Evolutionary conservation across 805 yeast species (phyloP).

Genomic region (Candida caryicola): DNA sequence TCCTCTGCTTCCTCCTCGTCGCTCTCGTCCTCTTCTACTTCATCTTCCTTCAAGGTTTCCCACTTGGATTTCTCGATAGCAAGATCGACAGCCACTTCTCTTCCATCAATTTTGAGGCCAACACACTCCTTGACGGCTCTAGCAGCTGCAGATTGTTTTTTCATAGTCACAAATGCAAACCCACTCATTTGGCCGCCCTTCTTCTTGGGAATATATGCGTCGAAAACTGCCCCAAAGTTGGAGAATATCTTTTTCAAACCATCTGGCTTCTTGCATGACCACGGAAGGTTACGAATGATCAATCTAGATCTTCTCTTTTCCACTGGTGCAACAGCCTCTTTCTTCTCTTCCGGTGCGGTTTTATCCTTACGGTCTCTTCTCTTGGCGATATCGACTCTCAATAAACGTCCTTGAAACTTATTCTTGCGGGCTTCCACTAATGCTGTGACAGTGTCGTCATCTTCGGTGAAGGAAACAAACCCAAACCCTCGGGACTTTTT

Average conservation of each 20-base stretch:
- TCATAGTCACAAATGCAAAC: conserved; percentile 92
- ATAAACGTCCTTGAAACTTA: conserved; percentile 61
- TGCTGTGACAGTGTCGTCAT: conserved; percentile 81
- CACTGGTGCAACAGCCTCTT: conserved; percentile 32
- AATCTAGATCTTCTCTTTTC: conserved; percentile 83
- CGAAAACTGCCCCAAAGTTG: conserved; percentile 81
- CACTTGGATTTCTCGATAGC: conserved; percentile 88
- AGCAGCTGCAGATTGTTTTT: conserved; percentile 71
- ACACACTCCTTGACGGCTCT: conserved; percentile 72
- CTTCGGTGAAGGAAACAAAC: conserved; percentile 82
- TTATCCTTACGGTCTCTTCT: conserved; percentile 74
- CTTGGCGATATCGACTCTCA: conserved; percentile 85
- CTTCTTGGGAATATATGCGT: conserved; percentile 85
- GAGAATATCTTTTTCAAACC: conserved; percentile 66
- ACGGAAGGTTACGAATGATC: conserved; percentile 89
- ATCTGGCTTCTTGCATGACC: conserved; percentile 84
- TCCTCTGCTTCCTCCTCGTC: conserved; percentile 39
- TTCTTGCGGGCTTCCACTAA: conserved; percentile 61
- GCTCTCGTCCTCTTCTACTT: conserved; percentile 35
- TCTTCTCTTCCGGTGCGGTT: conserved; percentile 7
- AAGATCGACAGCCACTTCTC: conserved; percentile 91
- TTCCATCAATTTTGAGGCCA: conserved; percentile 79
- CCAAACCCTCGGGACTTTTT: conserved; percentile 91
- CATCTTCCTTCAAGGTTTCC: conserved; percentile 51
- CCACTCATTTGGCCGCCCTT: conserved; percentile 89